Evolutionary conservation across 495 filamentous ascomycete species (phyloP), one percentile per base, ranked within the genome.

Genomic region (Penicillium paradoxum): DNA sequence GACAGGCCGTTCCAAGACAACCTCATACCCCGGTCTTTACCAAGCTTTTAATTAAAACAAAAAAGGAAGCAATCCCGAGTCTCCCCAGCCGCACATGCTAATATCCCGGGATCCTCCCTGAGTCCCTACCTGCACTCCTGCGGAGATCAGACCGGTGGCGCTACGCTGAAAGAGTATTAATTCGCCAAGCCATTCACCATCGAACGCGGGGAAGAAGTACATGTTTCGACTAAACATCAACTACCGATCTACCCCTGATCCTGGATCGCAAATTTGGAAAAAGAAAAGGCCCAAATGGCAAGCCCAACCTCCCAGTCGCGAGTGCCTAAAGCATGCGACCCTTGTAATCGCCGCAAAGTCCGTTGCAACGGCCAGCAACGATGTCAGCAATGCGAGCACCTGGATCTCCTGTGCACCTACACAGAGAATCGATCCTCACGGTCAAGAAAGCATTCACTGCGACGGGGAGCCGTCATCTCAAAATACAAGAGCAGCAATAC

Each of bases 281-380:
- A n/a, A n/a, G n/a, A n/a, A 7, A 29, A 17, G 0, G n/a, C n/a
- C n/a, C n/a, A 33, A 51, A 51, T 51, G 49, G 14, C 49, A 15
- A 43, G 49, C 32, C 19, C 30, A 25, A 25, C 18, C 15, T 38
- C 49, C 6, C 25, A 32, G 21, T 21, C 46, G 38, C 48, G 49
- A 32, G 49, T 51, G 2, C 49, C 50, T 2, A 54, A 43, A 51
- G 63, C 60, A 15, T 91, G 88, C 63, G 89, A 90, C 48, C 86
- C 87, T 4, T 91, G 89, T 60, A 81, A 88, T 4, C 80, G 83
- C 13, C 78, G 89, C 52, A 93, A 91, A 66, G 88, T 91, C 11
- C 84, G 86, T 43, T 92, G 89, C 70, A 89, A 92, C 63, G 63
- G 60, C 41, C 58, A 61, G 29, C 30, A 49, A 22, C 22, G 47